Base-by-base conservation (phyloP, 2,329 filamentous ascomycete species). In the Drechmeria coniospora region DNA sequence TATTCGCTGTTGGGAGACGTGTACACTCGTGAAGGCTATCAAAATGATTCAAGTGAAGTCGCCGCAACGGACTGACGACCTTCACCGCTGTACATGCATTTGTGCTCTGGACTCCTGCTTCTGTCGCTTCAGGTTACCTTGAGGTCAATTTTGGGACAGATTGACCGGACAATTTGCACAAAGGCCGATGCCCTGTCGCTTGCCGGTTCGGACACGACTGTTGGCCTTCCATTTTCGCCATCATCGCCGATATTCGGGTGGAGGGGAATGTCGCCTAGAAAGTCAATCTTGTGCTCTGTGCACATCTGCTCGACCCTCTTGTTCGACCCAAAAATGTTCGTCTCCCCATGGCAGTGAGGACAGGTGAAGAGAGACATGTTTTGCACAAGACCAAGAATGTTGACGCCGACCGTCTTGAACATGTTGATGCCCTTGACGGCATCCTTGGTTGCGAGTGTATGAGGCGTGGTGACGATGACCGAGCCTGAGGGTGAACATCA, bases 371-470 rank as follows among this genome's bases (percentile, higher is more conserved):
- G 64, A 6, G 76, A 77, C 84, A 93, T 93, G 46, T 93, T 93
- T 48, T 90, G 78, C 12, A 98, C 77, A 54, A 95, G 72, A 2
- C 90, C 90, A 2, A 95, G 60, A 19, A 90, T 67, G 27, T 80
- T 75, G 5, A 92, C 72, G 30, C 79, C 61, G 42, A 92, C 80
- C 43, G 82, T 87, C 41, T 75, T 72, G 55, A 95, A 95, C 73
- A 98, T 84, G 42, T 82, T 80, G 36, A 94, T 78, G 3, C 90
- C 90, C 42, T 90, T 83, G 13, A 92, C 68, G 1, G 90, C 87
- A 45, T 98, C 90, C 41, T 87, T 83, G 2, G 94, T 69, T 2
- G 87, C 83, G 16, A 98, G 71, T 28, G 92, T 83, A 50, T 98
- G 90, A 3, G 90, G 90, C 1, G 90, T 98, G 0, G 83, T 90